Evolutionary conservation across 2,329 filamentous ascomycete species (phyloP), one percentile per base, ranked within the genome.

Genomic region (Fusarium nanum): DNA sequence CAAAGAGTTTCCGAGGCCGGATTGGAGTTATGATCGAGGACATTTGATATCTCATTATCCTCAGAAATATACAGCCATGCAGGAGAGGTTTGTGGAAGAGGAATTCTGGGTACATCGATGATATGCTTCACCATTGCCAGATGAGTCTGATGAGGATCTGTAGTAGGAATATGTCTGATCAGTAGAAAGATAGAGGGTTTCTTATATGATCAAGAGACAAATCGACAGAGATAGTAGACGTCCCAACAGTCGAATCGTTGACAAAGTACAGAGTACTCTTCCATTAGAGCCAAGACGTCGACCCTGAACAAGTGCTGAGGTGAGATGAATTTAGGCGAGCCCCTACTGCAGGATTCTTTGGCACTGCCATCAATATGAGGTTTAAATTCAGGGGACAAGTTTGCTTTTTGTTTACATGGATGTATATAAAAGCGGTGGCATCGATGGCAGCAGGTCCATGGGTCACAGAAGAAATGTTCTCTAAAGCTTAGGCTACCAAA

Each of bases 271-370:
- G 16, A 18, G 13, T 53, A 41, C 7, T 13, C 18, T 42, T 28
- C 28, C 28, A 30, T 30, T 28, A 20, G 30, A 44, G 30, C 60
- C 50, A 56, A 58, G 50, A 25, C 50, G 9, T 50, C 27, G 14
- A 41, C 28, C 28, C 55, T 16, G 40, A 28, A 50, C 32, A 57
- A 68, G 63, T 32, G 67, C 63, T 65, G 50, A 70, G 55, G 47
- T 68, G 32, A 55, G 47, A 50, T 41, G 47, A 30, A 40, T 34
- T 37, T 30, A 57, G 50, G 42, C 32, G 37, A 32, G 13, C 23
- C 45, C 46, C 45, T 58, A 47, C 20, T 52, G 41, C 13, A 34
- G 14, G 52, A 37, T 45, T 22, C 28, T 22, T 10, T 40, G 20
- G n/a, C 20, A 52, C 49, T 52, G 34, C 20, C 18, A n/a, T 41